Conservation (phyloP, 352 stramenopile species). For the Phytophthora boehmeriae region DNA sequence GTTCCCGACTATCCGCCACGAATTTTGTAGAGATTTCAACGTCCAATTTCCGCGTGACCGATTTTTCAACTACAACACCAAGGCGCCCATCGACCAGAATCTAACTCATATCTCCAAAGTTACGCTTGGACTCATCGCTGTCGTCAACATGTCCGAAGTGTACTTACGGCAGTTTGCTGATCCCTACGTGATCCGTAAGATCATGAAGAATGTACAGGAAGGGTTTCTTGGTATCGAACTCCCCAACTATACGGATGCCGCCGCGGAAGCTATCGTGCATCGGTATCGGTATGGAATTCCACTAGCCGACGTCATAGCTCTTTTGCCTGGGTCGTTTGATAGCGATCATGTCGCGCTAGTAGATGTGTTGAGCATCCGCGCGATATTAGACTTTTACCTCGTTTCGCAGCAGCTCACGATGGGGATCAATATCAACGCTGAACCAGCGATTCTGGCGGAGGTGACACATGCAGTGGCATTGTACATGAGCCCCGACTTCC, state of each 20-base stretch:
- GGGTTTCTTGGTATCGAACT: slow-evolving; percentile 29
- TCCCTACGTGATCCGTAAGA: slow-evolving; percentile 32
- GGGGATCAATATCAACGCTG: slow-evolving; percentile 44
- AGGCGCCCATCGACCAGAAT: slow-evolving; percentile 19
- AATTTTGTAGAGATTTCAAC: slow-evolving; percentile 34
- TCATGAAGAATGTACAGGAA: slow-evolving; percentile 47
- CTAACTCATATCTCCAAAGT: slow-evolving; percentile 28
- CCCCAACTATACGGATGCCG: slow-evolving; percentile 29
- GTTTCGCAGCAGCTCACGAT: slow-evolving; percentile 41
- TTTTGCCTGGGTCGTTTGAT: slow-evolving; percentile 33
- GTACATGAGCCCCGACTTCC: slow-evolving; percentile 32
- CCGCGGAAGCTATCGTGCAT: slow-evolving; percentile 30
- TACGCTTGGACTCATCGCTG: slow-evolving; percentile 27
- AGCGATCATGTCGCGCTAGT: slow-evolving; percentile 33
- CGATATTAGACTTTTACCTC: slow-evolving; percentile 30
- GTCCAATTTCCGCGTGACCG: slow-evolving; percentile 22
- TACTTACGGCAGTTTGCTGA: slow-evolving; percentile 43
- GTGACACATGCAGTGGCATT: slow-evolving; percentile 34
- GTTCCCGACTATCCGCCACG: slow-evolving; percentile 26
- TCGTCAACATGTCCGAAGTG: slow-evolving; percentile 36
- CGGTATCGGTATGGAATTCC: slow-evolving; percentile 36
- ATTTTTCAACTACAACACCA: slow-evolving; percentile 26
- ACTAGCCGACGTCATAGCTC: slow-evolving; percentile 18
- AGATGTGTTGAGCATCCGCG: slow-evolving; percentile 32
- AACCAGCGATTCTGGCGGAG: slow-evolving; percentile 44